These are phyloP conservation scores for Fusarium transvaalense DNA, from an alignment of 2,329 filamentous ascomycete genomes.

Conservation along the genomic window DNA sequence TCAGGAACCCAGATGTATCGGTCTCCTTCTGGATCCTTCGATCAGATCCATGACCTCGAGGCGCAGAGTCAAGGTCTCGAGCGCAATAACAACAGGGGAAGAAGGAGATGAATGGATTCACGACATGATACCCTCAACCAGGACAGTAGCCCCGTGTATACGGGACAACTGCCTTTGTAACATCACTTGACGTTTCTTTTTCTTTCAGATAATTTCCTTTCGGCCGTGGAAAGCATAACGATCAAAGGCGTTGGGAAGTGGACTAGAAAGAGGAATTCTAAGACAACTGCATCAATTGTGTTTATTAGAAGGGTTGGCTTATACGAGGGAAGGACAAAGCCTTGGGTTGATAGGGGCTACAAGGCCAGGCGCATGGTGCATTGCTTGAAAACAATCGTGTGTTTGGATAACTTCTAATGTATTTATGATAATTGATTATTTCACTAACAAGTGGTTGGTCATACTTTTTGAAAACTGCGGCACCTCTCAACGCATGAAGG, in stretches of 20 bases:
- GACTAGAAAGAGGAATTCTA: neutral
- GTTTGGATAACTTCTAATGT: conserved; percentile 12
- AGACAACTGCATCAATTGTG: neutral
- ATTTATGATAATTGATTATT: conserved; percentile 17
- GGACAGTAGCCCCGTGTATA: neutral
- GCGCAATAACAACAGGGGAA: conserved; percentile 20
- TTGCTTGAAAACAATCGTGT: neutral
- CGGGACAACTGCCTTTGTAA: conserved; percentile 2
- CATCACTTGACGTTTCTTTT: neutral
- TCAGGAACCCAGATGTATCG: conserved; percentile 37
- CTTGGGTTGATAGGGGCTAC: neutral
- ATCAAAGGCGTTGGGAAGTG: conserved; percentile 14
- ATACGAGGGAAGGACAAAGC: neutral
- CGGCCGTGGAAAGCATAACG: neutral
- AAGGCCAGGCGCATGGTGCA: conserved; percentile 13
- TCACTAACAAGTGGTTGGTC: neutral
- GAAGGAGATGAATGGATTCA: conserved; percentile 19
- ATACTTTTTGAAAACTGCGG: too few species aligned
- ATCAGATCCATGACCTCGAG: conserved; percentile 51
- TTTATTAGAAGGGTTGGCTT: neutral
- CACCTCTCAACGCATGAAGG: neutral
- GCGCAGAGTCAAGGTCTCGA: conserved; percentile 50
- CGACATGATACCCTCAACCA: conserved; percentile 8
- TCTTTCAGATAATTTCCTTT: neutral
- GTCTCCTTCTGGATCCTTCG: conserved; percentile 43